Conservation (phyloP, 495 filamentous ascomycete genomes). For the Lasiosphaeria miniovina region DNA sequence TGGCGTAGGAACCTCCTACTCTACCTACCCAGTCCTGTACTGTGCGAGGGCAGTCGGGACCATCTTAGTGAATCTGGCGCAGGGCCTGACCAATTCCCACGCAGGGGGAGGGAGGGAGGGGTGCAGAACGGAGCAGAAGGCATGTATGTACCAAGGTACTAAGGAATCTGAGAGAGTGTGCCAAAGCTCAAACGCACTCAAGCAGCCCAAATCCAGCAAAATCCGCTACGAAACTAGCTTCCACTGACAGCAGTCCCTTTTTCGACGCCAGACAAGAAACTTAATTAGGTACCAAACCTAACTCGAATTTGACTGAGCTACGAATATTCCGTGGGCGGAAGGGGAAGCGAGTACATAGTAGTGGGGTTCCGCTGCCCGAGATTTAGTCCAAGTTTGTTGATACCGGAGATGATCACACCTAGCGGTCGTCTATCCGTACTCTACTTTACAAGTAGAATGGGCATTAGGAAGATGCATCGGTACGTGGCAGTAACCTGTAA, state of each 20-base stretch:
- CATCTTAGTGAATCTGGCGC: constrained; percentile 9
- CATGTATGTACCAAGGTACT: constrained; percentile 12
- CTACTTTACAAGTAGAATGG: no score
- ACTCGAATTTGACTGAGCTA: no score
- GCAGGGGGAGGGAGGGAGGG: constrained; percentile 1
- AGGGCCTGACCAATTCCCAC: constrained; percentile 3
- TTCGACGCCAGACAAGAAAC: not conserved
- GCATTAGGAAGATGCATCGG: no score
- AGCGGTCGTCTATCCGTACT: no score
- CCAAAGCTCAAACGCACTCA: no score
- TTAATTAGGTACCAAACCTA: no score
- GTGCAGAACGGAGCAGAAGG: constrained; percentile 3
- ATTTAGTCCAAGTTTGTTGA: not conserved
- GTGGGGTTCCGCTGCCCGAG: no score
- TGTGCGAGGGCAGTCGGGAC: not conserved
- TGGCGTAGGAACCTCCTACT: constrained; percentile 10
- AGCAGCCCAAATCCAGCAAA: constrained; percentile 20
- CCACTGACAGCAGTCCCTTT: not conserved
- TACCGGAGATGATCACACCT: not conserved
- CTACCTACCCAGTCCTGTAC: no score
- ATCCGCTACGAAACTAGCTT: constrained; percentile 6
- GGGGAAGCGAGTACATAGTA: no score
- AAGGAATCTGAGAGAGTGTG: constrained; percentile 11
- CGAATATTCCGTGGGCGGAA: no score
- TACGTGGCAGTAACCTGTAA: not conserved